Evolutionary conservation across 2,329 filamentous ascomycete species (phyloP).

Genomic region (Reticulascus tulasneorum): DNA sequence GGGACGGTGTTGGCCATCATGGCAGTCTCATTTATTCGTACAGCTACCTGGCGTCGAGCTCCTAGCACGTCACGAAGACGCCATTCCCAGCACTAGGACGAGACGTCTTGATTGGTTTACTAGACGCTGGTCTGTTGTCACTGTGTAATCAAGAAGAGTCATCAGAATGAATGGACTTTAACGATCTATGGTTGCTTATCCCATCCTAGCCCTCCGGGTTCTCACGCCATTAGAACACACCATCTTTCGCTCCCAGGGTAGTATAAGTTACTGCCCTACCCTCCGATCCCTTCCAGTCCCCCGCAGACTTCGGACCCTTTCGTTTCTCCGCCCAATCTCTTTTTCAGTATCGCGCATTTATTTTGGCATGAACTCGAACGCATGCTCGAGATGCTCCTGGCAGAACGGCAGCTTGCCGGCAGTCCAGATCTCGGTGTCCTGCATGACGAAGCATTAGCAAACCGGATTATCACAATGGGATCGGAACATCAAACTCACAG

Average conservation of each 20-base stretch:
- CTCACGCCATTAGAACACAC: constrained; percentile 8
- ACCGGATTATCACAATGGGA: background rate
- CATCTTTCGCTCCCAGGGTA: background rate
- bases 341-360: constrained; percentile 25
- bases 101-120: no score
- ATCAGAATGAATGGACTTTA: no score
- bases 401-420: constrained; percentile 66
- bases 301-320: background rate
- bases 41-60: no score
- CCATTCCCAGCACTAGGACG: no score
- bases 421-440: constrained; percentile 69
- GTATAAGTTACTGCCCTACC: background rate
- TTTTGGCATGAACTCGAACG: constrained; percentile 61
- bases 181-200: no score
- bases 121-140: no score
- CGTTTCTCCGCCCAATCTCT: background rate
- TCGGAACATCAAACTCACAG: constrained; percentile 35
- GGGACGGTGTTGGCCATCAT: no score
- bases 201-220: constrained; percentile 11
- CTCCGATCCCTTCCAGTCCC: no score
- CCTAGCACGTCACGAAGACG: no score
- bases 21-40: no score
- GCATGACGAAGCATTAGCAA: background rate
- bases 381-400: constrained; percentile 59
- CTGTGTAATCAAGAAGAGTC: no score